These are phyloP conservation scores for Macrocybe gigantea DNA, from an alignment of 768 basidiomycete genomes.

Conservation along the genomic window DNA sequence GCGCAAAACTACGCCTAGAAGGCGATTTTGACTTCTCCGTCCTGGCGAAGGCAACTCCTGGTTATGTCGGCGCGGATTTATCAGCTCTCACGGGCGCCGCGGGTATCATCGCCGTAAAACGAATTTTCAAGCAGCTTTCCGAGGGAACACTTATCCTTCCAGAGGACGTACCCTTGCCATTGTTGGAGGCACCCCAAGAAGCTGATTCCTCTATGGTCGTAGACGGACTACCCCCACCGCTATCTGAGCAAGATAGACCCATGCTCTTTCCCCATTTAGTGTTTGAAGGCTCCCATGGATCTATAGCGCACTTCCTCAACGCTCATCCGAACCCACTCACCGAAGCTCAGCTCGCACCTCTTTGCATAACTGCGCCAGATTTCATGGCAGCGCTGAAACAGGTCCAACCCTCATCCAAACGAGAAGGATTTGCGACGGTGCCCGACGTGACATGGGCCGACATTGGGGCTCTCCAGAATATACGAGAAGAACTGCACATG, in stretches of 20 bases:
- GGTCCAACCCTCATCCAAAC: slow-evolving; percentile 93
- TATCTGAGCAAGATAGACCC: slow-evolving; percentile 5
- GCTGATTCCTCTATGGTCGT: slow-evolving; percentile 39
- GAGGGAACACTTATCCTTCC: slow-evolving; percentile 59
- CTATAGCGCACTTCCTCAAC: slow-evolving; percentile 86
- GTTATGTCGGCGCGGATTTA: slow-evolving; percentile 95
- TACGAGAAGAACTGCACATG: slow-evolving; percentile 92
- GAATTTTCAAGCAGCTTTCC: slow-evolving; percentile 82
- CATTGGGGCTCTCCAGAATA: slow-evolving; percentile 84
- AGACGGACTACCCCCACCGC: slow-evolving; percentile 20
- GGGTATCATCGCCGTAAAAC: slow-evolving; percentile 92
- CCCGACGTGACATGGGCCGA: slow-evolving; percentile 95
- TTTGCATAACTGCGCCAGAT: slow-evolving; percentile 78
- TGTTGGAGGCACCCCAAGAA: slow-evolving; percentile 11
- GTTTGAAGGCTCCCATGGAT: slow-evolving; percentile 25
- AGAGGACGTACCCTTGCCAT: slow-evolving; percentile 19
- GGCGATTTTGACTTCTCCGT: slow-evolving; percentile 84
- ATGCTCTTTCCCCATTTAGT: slow-evolving; percentile 29
- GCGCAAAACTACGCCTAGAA: slow-evolving; percentile 74
- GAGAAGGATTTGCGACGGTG: slow-evolving; percentile 96
- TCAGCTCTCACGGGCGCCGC: slow-evolving; percentile 89
- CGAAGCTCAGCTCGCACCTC: slow-evolving; percentile 67
- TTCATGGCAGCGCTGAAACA: slow-evolving; percentile 79
- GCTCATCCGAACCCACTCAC: slow-evolving; percentile 83
- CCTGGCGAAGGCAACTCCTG: slow-evolving; percentile 91